Conservation (phyloP, 1,284 basidiomycete genomes). For the Termitomyces sp. region DNA sequence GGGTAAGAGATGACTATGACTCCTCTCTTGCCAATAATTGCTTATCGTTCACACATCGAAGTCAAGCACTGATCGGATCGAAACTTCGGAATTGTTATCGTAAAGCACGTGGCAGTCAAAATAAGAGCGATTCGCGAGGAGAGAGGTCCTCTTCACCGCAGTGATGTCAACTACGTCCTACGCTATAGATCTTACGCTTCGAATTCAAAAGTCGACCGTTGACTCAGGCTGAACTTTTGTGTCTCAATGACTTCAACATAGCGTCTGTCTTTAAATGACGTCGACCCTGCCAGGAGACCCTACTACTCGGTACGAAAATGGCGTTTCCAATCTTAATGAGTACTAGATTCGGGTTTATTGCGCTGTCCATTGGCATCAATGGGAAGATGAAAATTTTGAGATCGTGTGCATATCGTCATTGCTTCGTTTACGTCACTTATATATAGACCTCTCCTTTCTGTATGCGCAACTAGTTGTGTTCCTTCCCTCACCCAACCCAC, state of each 20-base stretch:
- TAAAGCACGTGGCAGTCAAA: not conserved
- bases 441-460: not conserved
- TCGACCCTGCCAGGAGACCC: not conserved
- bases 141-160: not conserved
- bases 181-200: not conserved
- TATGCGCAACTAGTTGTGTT: not conserved
- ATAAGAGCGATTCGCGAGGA: too few species aligned
- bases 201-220: too few species aligned
- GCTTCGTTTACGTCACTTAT: conserved; percentile 8
- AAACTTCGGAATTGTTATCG: not conserved
- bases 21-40: not conserved
- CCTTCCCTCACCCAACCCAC: not conserved
- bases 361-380: not conserved
- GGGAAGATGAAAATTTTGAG: not conserved
- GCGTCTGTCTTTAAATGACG: not conserved
- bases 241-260: not conserved
- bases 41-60: not conserved
- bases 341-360: conserved; percentile 1
- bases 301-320: not conserved
- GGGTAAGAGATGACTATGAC: not conserved
- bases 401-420: not conserved
- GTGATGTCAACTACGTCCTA: not conserved
- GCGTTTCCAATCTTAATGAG: not conserved
- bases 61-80: conserved; percentile 7
- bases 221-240: not conserved